These are phyloP conservation scores for Singerocomus rubriflavus DNA, from an alignment of 1,284 basidiomycete genomes.

Conservation along the genomic window DNA sequence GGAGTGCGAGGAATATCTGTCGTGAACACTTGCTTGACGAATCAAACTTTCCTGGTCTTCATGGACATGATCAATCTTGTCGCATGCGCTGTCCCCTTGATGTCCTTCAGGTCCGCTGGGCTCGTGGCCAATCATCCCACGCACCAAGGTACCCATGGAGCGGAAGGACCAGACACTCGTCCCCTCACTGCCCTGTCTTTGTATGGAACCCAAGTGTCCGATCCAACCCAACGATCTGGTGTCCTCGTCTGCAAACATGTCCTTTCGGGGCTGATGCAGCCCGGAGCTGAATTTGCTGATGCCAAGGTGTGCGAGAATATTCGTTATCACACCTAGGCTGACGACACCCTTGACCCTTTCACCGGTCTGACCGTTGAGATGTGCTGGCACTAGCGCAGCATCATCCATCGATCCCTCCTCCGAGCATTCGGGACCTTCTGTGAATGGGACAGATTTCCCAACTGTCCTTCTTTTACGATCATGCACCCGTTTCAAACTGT, in stretches of 20 bases:
- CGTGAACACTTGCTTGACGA: conserved; percentile 16
- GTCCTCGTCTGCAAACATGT: conserved; percentile 79
- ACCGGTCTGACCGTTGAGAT: conserved; percentile 1
- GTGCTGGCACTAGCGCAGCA: conserved; percentile 4
- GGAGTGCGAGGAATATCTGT: conserved; percentile 7
- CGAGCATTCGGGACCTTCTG: conserved; percentile 21
- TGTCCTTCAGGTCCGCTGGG: conserved; percentile 36
- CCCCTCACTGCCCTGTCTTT: conserved; percentile 35
- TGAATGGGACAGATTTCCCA: conserved; percentile 20
- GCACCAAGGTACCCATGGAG: conserved; percentile 46
- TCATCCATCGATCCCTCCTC: conserved; percentile 9
- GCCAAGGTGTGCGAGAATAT: conserved; percentile 23
- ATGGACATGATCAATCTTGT: conserved; percentile 39
- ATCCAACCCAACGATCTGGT: conserved; percentile 46
- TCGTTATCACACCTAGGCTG: conserved; percentile 8
- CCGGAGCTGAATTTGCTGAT: conserved; percentile 15
- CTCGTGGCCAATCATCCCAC: conserved; percentile 33
- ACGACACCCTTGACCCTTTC: not conserved
- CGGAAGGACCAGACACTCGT: conserved; percentile 51
- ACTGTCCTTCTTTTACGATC: conserved; percentile 7
- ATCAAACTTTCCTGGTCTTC: conserved; percentile 23
- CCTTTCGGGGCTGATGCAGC: conserved; percentile 39
- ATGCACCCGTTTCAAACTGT: conserved; percentile 36
- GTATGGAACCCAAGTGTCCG: conserved; percentile 30
- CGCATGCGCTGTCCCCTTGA: conserved; percentile 31